Evolutionary conservation across 1,139 yeast genomes (phyloP).

Genomic region (Blastobotrys proliferans): DNA sequence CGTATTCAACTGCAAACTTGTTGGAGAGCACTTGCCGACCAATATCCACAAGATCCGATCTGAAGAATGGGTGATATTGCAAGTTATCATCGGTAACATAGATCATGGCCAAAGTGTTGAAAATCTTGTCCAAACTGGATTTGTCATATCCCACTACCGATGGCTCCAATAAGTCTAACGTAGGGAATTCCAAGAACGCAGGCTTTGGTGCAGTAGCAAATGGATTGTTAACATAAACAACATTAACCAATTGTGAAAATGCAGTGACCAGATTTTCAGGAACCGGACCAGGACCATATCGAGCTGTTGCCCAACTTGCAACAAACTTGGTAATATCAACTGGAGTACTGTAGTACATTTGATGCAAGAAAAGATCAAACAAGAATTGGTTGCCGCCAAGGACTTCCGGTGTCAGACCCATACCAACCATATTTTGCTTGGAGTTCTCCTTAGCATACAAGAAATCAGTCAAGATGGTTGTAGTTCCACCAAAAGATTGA

Average conservation of each 20-base stretch:
- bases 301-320: conserved; percentile 3
- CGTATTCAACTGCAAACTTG: conserved; percentile 10
- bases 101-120: conserved; percentile 9
- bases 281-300: conserved; percentile 14
- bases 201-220: no score
- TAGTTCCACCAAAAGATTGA: no score
- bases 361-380: conserved; percentile 16
- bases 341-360: conserved; percentile 14
- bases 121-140: conserved; percentile 11
- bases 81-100: conserved; percentile 3
- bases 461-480: no score
- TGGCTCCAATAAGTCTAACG: no score
- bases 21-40: conserved; percentile 15
- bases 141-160: no score
- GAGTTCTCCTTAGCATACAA: no score
- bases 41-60: conserved; percentile 15
- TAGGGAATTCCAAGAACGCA: no score
- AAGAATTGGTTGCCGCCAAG: conserved; percentile 16
- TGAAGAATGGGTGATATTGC: conserved; percentile 13
- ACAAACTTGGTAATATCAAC: conserved; percentile 8
- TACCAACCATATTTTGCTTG: no score
- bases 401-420: no score
- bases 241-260: conserved; percentile 14
- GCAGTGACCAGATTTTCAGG: conserved; percentile 4
- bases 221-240: conserved; percentile 14